phyloP scores from a whole-genome alignment of 352 stramenopile genomes.

The Pythium plurisporium region DNA sequence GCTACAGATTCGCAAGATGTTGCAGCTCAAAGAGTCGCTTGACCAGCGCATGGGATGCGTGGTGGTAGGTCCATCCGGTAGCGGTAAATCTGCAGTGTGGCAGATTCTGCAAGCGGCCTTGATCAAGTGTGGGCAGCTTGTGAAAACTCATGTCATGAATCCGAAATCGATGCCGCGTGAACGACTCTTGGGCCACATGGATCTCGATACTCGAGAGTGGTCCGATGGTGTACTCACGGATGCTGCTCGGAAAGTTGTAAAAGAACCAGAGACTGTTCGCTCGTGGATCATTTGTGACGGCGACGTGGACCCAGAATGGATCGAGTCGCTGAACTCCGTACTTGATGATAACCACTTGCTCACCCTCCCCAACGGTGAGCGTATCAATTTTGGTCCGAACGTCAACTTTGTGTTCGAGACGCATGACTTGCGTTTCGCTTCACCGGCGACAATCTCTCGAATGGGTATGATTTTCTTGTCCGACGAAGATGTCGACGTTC shows the following conservation, averaged over 20 bases:
- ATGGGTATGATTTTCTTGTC: constrained; percentile 97
- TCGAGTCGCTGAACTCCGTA: constrained; percentile 95
- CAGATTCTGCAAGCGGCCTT: constrained; percentile 88
- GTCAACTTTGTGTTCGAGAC: constrained; percentile 98
- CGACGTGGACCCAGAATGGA: constrained; percentile 96
- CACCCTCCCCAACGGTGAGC: constrained; percentile 94
- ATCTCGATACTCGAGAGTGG: constrained; percentile 94
- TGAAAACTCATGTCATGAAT: constrained; percentile 96
- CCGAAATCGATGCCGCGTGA: constrained; percentile 94
- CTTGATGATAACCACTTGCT: constrained; percentile 96
- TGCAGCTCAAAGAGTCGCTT: constrained; percentile 94
- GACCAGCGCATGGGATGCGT: constrained; percentile 95
- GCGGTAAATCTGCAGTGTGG: constrained; percentile 94
- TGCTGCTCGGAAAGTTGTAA: constrained; percentile 88
- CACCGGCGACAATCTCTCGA: constrained; percentile 93
- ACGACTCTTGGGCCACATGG: constrained; percentile 91
- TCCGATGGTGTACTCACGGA: constrained; percentile 93
- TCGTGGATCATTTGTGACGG: constrained; percentile 96
- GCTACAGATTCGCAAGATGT: constrained; percentile 92
- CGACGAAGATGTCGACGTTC: constrained; percentile 86
- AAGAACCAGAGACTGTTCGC: constrained; percentile 82
- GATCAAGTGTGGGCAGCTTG: constrained; percentile 72
- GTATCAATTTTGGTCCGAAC: constrained; percentile 93
- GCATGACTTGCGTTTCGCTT: constrained; percentile 92
- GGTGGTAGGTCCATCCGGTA: constrained; percentile 90